Base-by-base conservation (phyloP, 257 asterid genomes). In the Rehmannia glutinosa region DNA sequence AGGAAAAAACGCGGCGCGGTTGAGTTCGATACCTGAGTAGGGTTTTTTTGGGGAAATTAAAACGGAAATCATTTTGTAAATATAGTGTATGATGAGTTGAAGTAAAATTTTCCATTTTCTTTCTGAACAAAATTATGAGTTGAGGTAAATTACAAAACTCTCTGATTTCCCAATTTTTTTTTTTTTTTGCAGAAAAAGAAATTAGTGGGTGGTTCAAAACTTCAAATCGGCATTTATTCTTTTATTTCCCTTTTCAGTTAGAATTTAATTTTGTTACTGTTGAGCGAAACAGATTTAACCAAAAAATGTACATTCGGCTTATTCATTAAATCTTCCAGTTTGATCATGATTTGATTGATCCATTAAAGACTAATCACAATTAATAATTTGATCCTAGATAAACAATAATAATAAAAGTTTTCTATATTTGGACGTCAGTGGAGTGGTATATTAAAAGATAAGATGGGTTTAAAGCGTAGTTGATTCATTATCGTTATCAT, bases 11-110 rank as follows among this genome's bases (percentile, higher is more conserved):
- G 19, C 78, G 71, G 91, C 84, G 68, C 76, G 63, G 52, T 75
- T 93, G 74, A 86, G 67, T 15, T 86, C 89, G 35, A 93, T 93
- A 38, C 96, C 92, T 3, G 99, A 93, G 77, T 93, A 84, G 86
- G 82, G 72, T 61, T 8, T 49, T 75, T 73, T 75, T 28, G 82
- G 78, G 61, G 16, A 51, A 52, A 23, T 13, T 24, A 30, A 68
- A 77, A 43, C 8, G 23, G 50, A 27, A 43, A 67, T 69, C 63
- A 53, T 60, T 81, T 55, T 73, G 84, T 82, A 72, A 66, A 79
- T 77, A 79, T 52, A 62, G 66, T 35, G 72, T 53, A 49, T 28
- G 32, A 69, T 61, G 58, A 64, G 71, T 43, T 15, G 33, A 10
- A 33, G 61, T 21, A 11, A 49, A 1, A 27, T 9, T 46, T 4